Evolutionary conservation across 2,329 filamentous ascomycete genomes (phyloP).

Genomic region (Eurotiales sp.): DNA sequence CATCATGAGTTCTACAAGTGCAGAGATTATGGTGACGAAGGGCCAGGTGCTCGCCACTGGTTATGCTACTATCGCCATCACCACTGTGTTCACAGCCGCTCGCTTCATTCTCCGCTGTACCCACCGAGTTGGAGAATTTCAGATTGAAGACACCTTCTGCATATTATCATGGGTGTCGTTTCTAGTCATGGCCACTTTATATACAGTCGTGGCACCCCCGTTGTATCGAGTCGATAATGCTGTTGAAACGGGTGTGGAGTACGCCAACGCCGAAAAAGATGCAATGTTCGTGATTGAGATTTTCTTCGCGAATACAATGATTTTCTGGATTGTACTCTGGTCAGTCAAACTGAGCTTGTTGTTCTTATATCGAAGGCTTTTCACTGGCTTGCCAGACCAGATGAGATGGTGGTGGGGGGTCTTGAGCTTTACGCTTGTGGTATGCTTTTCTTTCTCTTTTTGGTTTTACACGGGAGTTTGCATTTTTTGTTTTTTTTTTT

Average conservation of each 20-base stretch:
- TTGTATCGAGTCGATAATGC: slow-evolving; percentile 30
- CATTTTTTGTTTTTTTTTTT: background rate
- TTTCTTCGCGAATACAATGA: slow-evolving; percentile 37
- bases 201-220: slow-evolving; percentile 32
- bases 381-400: slow-evolving; percentile 30
- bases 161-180: slow-evolving; percentile 22
- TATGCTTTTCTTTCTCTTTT: slow-evolving; percentile 18
- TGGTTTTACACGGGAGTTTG: too few species aligned
- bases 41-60: slow-evolving; percentile 15
- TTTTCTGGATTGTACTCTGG: slow-evolving; percentile 40
- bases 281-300: slow-evolving; percentile 29
- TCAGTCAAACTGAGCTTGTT: slow-evolving; percentile 40
- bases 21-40: slow-evolving; percentile 8
- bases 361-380: slow-evolving; percentile 36
- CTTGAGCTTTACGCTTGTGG: slow-evolving; percentile 30
- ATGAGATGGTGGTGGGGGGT: slow-evolving; percentile 36
- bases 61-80: slow-evolving; percentile 20
- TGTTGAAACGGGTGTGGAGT: slow-evolving; percentile 19
- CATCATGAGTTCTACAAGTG: slow-evolving; percentile 12
- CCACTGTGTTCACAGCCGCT: slow-evolving; percentile 17
- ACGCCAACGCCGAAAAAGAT: slow-evolving; percentile 30
- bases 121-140: slow-evolving; percentile 6
- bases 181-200: slow-evolving; percentile 28
- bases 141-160: slow-evolving; percentile 14
- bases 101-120: slow-evolving; percentile 15